phyloP scores from a whole-genome alignment of 192 early-diverging fungal species.

The Globomyces pollinis-pini region DNA sequence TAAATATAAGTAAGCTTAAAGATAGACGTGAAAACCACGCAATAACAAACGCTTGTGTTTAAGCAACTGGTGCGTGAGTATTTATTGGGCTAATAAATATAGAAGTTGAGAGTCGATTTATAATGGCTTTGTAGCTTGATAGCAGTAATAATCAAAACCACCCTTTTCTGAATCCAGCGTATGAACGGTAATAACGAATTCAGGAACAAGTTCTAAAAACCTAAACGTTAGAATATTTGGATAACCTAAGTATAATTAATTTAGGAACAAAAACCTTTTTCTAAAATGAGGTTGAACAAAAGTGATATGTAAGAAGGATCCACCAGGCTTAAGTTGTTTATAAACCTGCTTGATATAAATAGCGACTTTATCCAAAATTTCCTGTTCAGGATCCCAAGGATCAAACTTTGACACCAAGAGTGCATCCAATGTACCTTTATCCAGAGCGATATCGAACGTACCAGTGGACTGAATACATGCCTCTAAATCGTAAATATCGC shows the following conservation, averaged over 20 bases:
- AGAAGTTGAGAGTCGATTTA: too few species aligned
- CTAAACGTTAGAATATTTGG: too few species aligned
- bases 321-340: slow-evolving; percentile 64
- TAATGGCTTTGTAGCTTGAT: background rate
- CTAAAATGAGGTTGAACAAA: slow-evolving; percentile 90
- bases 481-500: slow-evolving; percentile 63
- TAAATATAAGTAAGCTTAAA: too few species aligned
- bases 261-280: slow-evolving; percentile 57
- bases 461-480: slow-evolving; percentile 7
- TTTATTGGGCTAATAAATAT: too few species aligned
- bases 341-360: slow-evolving; percentile 70
- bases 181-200: too few species aligned
- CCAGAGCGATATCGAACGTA: slow-evolving; percentile 68
- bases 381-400: slow-evolving; percentile 75
- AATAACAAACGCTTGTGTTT: too few species aligned
- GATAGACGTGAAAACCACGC: too few species aligned
- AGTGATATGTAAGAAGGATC: slow-evolving; percentile 80
- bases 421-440: slow-evolving; percentile 91
- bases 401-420: slow-evolving; percentile 80
- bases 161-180: background rate
- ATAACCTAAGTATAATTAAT: background rate
- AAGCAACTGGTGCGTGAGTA: too few species aligned
- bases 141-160: background rate
- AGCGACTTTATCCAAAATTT: slow-evolving; percentile 55
- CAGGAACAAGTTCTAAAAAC: too few species aligned